Evolutionary conservation across 106 monocot genomes (phyloP), one percentile per base, ranked within the genome.

Genomic region (Dactylorhiza incarnata): DNA sequence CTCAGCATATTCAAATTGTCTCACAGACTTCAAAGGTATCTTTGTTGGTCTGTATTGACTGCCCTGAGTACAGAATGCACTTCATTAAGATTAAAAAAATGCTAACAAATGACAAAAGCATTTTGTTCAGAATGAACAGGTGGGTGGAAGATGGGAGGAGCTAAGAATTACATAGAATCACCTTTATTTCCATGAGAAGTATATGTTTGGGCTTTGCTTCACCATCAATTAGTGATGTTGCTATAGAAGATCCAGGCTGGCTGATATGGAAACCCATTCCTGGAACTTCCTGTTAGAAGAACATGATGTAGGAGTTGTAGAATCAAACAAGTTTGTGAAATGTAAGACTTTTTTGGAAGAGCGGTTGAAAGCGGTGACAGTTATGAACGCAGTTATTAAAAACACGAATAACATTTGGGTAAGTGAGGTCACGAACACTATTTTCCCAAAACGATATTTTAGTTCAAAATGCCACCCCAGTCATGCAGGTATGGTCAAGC

Each of bases 231-330:
- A 99, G 62, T 74, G 99, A 99, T 78, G 99, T 99, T 71, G 99
- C 99, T 83, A 99, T 94, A 83, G 99, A 99, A 20, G 99, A 99
- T 12, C 99, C 99, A 75, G 94, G 99, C 66, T 99, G 99, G 78
- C 89, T 91, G 19, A 99, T 94, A 79, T 99, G 99, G 75, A 99
- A 99, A 14, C 99, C 99, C 99, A 99, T 94, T 25, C 99, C 99
- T 75, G 91, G 84, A 78, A 99, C 94, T 86, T 94, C 99, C 99
- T 99, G 78, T 47, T 72, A 43, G 2, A 49, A 43, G 2, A 49
- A 29, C 7, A 47, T 79, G 56, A 77, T 29, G 58, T 29, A 7
- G 10, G 56, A 67, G 76, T n/a, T 15, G 69, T 45, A 74, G 10
- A 14, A 1, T 45, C 49, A 20, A 48, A 19, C 23, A 71, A 80